Percentiles rank a stretch among this genome's conserved stretches.
These are phyloP conservation scores for Cercis canadensis DNA, from an alignment of 306 rosid species.

Conservation along the genomic window DNA sequence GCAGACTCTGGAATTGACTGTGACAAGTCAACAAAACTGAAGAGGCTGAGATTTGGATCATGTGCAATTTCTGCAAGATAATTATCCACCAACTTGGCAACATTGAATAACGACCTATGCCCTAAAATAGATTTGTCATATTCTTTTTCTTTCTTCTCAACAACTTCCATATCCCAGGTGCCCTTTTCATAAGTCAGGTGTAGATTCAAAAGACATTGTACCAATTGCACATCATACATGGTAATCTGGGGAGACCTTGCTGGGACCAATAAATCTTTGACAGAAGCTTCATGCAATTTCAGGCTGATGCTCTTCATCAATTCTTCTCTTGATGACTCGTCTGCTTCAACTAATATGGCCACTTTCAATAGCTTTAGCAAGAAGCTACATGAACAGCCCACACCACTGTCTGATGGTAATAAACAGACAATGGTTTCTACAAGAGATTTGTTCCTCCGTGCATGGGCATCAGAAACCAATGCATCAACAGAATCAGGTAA, in stretches of 20 bases:
- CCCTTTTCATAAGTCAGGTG: conserved; percentile 55
- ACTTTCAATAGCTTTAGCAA: conserved; percentile 87
- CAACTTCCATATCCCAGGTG: conserved; percentile 34
- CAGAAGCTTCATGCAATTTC: conserved; percentile 83
- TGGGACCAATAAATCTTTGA: conserved; percentile 76
- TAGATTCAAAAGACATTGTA: conserved; percentile 62
- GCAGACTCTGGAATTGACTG: conserved; percentile 71
- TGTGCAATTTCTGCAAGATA: conserved; percentile 77
- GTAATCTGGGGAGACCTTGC: conserved; percentile 75
- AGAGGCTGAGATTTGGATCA: conserved; percentile 67
- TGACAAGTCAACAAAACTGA: conserved; percentile 66
- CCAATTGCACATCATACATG: conserved; percentile 69
- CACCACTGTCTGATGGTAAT: conserved; percentile 68
- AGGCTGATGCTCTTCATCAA: conserved; percentile 64
- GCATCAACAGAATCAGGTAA: conserved; percentile 88
- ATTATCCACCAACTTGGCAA: conserved; percentile 74
- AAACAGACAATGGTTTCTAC: conserved; percentile 87
- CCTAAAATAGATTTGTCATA: conserved; percentile 53
- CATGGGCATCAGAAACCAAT: conserved; percentile 76
- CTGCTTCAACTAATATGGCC: conserved; percentile 80
- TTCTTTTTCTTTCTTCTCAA: conserved; percentile 63
- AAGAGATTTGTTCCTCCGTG: conserved; percentile 73
- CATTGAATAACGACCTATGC: conserved; percentile 61
- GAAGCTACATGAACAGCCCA: conserved; percentile 82
- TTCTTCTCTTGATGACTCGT: conserved; percentile 60